These are phyloP conservation scores for Botryotinia convoluta DNA, from an alignment of 2,329 filamentous ascomycete species.

Conservation along the genomic window DNA sequence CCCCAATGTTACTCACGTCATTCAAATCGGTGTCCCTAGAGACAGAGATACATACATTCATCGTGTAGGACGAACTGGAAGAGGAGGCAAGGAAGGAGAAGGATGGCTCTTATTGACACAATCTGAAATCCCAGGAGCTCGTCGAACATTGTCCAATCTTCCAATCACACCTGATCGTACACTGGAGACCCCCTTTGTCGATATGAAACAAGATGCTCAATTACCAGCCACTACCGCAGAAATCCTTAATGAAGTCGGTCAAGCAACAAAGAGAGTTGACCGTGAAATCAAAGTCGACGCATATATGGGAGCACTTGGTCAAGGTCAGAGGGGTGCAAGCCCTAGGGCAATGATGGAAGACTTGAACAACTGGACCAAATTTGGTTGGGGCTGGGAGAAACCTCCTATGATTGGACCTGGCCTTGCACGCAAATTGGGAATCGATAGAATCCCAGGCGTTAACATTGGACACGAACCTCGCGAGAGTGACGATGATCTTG, in stretches of 20 bases:
- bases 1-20: conserved; percentile 73
- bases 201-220: conserved; percentile 40
- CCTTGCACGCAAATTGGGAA: conserved; percentile 31
- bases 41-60: conserved; percentile 73
- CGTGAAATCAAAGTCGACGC: conserved; percentile 31
- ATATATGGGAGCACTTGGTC: conserved; percentile 31
- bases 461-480: conserved; percentile 23
- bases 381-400: conserved; percentile 37
- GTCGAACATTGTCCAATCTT: conserved; percentile 32
- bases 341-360: neutral
- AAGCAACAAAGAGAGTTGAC: conserved; percentile 35
- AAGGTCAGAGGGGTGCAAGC: neutral
- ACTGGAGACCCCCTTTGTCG: conserved; percentile 32
- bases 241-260: conserved; percentile 32
- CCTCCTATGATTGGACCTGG: conserved; percentile 32
- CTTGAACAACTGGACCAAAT: conserved; percentile 36
- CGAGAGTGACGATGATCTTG: conserved; percentile 19
- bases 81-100: conserved; percentile 70
- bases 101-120: conserved; percentile 44
- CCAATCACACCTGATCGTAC: conserved; percentile 33
- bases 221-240: conserved; percentile 33
- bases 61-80: conserved; percentile 71
- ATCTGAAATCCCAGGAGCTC: conserved; percentile 26
- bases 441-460: conserved; percentile 28
- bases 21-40: conserved; percentile 65